Evolutionary conservation across 257 asterid species (phyloP).

Genomic region (Paraleonurus japonicus): DNA sequence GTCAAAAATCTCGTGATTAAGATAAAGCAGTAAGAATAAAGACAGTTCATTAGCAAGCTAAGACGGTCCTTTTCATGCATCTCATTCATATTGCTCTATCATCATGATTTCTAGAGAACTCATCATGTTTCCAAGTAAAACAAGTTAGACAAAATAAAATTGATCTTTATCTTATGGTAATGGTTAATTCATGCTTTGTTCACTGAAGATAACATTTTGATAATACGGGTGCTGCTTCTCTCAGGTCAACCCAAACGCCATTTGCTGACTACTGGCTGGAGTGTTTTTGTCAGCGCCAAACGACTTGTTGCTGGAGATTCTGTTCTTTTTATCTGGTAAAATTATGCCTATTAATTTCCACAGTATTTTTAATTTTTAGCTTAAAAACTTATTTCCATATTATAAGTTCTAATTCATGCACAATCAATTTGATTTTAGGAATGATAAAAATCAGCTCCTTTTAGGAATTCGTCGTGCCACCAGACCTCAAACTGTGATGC

Average conservation of each 20-base stretch:
- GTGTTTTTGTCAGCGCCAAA: conserved; percentile 58
- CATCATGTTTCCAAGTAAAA: neutral
- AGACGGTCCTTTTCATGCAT: neutral
- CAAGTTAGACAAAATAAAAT: neutral
- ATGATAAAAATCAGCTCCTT: conserved; percentile 89
- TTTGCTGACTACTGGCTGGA: conserved; percentile 59
- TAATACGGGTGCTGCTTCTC: neutral
- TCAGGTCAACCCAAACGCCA: conserved; percentile 60
- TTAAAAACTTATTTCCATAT: neutral
- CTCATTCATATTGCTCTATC: neutral
- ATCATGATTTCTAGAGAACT: neutral
- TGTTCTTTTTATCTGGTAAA: conserved; percentile 60
- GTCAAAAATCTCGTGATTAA: neutral
- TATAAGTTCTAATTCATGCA: conserved; percentile 1
- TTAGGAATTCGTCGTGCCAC: conserved; percentile 87
- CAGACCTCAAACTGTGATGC: conserved; percentile 94
- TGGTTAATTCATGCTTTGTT: neutral
- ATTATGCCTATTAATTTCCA: neutral
- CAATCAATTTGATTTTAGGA: conserved; percentile 42
- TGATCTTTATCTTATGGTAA: no score
- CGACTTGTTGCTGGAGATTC: conserved; percentile 59
- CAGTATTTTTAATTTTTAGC: conserved; percentile 1
- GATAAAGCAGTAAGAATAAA: neutral
- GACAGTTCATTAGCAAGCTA: neutral
- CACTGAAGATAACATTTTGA: neutral